Conservation (phyloP, 768 basidiomycete genomes). For the Phaffia tasmanica region DNA sequence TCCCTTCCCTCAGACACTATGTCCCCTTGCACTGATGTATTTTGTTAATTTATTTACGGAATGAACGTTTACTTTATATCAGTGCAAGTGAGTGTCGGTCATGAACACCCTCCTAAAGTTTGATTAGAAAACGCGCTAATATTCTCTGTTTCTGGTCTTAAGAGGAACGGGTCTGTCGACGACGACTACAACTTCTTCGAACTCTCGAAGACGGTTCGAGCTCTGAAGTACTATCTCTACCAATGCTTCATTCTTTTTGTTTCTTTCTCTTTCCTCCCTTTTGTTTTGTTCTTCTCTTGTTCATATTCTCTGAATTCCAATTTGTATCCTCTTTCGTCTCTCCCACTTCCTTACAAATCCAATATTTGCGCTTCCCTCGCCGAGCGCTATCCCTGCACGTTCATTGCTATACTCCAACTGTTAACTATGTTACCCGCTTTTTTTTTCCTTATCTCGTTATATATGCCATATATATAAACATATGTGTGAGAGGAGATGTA, state of each 20-base stretch:
- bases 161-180: constrained; percentile 15
- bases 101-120: too few species aligned
- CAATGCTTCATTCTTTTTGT: background rate
- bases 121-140: too few species aligned
- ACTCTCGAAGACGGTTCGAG: background rate
- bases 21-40: background rate
- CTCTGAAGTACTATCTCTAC: background rate
- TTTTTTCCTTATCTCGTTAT: too few species aligned
- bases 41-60: background rate
- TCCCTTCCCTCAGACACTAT: background rate
- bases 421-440: too few species aligned
- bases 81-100: constrained; percentile 7
- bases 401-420: too few species aligned
- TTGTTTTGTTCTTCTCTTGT: background rate
- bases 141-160: too few species aligned
- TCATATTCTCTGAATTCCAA: background rate
- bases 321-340: background rate
- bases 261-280: background rate
- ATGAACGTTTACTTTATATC: background rate
- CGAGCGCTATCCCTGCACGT: too few species aligned
- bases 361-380: too few species aligned
- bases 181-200: background rate
- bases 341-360: too few species aligned
- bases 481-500: too few species aligned
- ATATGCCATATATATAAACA: too few species aligned